Evolutionary conservation across 345 rosid species (phyloP).

Genomic region (Pugionium cornutum): DNA sequence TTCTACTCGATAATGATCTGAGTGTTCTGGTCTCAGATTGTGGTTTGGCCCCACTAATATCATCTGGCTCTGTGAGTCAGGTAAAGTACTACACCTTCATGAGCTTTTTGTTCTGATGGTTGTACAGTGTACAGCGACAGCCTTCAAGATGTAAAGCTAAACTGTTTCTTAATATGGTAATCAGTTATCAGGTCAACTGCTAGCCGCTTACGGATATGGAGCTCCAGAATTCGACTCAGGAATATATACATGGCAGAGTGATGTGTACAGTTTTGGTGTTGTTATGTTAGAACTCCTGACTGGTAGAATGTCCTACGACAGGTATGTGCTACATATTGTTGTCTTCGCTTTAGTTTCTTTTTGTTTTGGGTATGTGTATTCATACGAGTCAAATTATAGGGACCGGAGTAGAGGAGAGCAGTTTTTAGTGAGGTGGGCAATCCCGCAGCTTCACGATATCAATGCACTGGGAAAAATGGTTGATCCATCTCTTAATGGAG

Average conservation of each 20-base stretch:
- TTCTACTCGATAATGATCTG: slow-evolving; percentile 92
- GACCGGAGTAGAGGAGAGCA: slow-evolving; percentile 77
- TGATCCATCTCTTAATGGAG: slow-evolving; percentile 78
- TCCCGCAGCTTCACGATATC: slow-evolving; percentile 47
- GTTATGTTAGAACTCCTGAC: slow-evolving; percentile 97
- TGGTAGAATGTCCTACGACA: slow-evolving; percentile 84
- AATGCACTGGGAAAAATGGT: slow-evolving; percentile 92
- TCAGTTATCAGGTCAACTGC: slow-evolving; percentile 93
- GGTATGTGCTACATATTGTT: slow-evolving; percentile 43
- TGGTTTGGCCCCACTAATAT: slow-evolving; percentile 84
- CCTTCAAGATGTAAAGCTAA: slow-evolving; percentile 23
- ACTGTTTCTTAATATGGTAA: slow-evolving; percentile 24
- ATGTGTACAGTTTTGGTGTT: slow-evolving; percentile 95
- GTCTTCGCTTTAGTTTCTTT: background rate
- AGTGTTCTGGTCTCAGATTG: slow-evolving; percentile 78
- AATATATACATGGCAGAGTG: slow-evolving; percentile 79
- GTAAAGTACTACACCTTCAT: slow-evolving; percentile 44
- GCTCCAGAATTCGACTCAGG: slow-evolving; percentile 98
- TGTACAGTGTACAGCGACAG: background rate
- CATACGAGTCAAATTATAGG: slow-evolving; percentile 41
- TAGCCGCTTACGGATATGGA: slow-evolving; percentile 79
- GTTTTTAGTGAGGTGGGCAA: slow-evolving; percentile 93
- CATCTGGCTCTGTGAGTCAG: slow-evolving; percentile 92
- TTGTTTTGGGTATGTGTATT: background rate
- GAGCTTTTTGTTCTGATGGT: slow-evolving; percentile 12